Conservation (phyloP, 208 protist genomes). For the Trichomonas gallinae region DNA sequence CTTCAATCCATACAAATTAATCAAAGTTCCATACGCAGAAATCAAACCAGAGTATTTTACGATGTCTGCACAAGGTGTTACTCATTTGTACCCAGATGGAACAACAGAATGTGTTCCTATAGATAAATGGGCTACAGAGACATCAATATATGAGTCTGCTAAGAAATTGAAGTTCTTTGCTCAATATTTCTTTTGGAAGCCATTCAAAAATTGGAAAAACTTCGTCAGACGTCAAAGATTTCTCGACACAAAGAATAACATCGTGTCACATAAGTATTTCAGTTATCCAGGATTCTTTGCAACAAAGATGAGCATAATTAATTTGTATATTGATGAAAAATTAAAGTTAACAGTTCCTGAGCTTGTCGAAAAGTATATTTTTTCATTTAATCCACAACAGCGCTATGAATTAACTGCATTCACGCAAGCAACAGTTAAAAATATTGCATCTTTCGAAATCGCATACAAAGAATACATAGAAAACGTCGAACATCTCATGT, state of each 20-base stretch:
- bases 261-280: neutral
- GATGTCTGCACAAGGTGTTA: neutral
- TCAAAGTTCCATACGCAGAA: slow-evolving; percentile 10
- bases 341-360: neutral
- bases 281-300: neutral
- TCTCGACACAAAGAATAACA: neutral
- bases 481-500: neutral
- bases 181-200: neutral
- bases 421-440: neutral
- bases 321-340: neutral
- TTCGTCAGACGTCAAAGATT: slow-evolving; percentile 8
- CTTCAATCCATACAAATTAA: neutral
- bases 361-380: neutral
- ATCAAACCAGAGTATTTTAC: neutral
- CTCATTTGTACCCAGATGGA: neutral
- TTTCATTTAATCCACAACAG: neutral
- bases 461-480: neutral
- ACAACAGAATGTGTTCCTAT: neutral
- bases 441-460: neutral
- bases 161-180: neutral
- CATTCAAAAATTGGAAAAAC: neutral
- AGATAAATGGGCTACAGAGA: neutral
- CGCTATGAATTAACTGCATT: neutral
- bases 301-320: neutral
- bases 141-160: neutral